Conservation (phyloP, 1,284 basidiomycete genomes). For the Rhodotorula sp. region DNA sequence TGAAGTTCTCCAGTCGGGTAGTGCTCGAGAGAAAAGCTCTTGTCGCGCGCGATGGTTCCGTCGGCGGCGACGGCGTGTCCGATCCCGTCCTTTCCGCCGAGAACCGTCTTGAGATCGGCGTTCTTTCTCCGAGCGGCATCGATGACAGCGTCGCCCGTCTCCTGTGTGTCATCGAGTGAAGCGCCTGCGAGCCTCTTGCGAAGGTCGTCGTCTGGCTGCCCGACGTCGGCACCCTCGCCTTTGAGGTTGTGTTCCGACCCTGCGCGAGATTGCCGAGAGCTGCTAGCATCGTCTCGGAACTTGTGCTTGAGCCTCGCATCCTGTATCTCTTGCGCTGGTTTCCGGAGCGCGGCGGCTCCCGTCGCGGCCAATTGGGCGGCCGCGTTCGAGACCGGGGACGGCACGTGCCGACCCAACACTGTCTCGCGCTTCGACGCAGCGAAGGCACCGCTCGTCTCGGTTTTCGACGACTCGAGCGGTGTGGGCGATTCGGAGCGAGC, state of each 20-base stretch:
- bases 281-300: slow-evolving; percentile 50
- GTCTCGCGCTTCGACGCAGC: background rate
- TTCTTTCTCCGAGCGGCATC: slow-evolving; percentile 46
- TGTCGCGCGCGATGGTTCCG: background rate
- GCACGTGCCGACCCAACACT: slow-evolving; percentile 7
- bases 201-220: slow-evolving; percentile 16
- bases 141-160: slow-evolving; percentile 46
- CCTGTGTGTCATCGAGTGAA: slow-evolving; percentile 38
- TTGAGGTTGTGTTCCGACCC: slow-evolving; percentile 19
- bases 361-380: slow-evolving; percentile 23
- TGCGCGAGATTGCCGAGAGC: background rate
- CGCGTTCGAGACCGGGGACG: slow-evolving; percentile 18
- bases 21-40: slow-evolving; percentile 15
- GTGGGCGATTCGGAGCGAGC: slow-evolving; percentile 3
- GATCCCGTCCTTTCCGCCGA: slow-evolving; percentile 16
- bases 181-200: slow-evolving; percentile 42
- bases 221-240: slow-evolving; percentile 15
- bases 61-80: slow-evolving; percentile 8
- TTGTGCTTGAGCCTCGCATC: slow-evolving; percentile 54
- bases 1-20: slow-evolving; percentile 7
- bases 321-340: slow-evolving; percentile 8
- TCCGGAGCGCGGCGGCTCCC: slow-evolving; percentile 4
- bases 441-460: background rate
- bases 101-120: slow-evolving; percentile 42
- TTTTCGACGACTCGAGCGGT: background rate